Evolutionary conservation across 169 alveolate species (phyloP).

Genomic region (Haemoproteus tartakovskyi): DNA sequence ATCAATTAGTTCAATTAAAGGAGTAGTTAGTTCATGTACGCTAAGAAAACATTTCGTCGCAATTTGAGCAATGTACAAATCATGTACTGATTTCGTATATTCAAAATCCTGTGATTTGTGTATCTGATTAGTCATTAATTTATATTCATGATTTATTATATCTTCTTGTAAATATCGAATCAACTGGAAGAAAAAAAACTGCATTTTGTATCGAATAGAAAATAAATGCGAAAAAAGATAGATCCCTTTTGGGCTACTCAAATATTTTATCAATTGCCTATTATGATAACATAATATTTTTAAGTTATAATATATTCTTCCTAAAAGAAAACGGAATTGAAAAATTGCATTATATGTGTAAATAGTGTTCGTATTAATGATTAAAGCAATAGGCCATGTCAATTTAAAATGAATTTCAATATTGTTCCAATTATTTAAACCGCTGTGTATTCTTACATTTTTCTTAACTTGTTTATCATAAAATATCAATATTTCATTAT

Average conservation of each 20-base stretch:
- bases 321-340: slow-evolving; percentile 57
- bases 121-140: slow-evolving; percentile 42
- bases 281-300: slow-evolving; percentile 65
- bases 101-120: slow-evolving; percentile 67
- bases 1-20: slow-evolving; percentile 45
- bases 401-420: slow-evolving; percentile 57
- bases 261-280: slow-evolving; percentile 49
- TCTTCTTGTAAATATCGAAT: slow-evolving; percentile 66
- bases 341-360: slow-evolving; percentile 63
- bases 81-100: slow-evolving; percentile 63
- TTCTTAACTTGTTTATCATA: slow-evolving; percentile 63
- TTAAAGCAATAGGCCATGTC: slow-evolving; percentile 65
- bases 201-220: slow-evolving; percentile 65
- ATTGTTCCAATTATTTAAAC: slow-evolving; percentile 60
- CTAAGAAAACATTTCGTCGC: slow-evolving; percentile 64
- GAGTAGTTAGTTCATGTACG: slow-evolving; percentile 50
- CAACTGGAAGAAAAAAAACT: slow-evolving; percentile 52
- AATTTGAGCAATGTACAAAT: slow-evolving; percentile 57
- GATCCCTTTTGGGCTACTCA: slow-evolving; percentile 30
- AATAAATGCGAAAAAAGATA: slow-evolving; percentile 49
- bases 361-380: slow-evolving; percentile 53
- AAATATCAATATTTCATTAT: slow-evolving; percentile 65
- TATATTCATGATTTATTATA: slow-evolving; percentile 59
- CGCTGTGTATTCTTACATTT: slow-evolving; percentile 65
- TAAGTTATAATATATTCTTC: slow-evolving; percentile 58